These are phyloP conservation scores for Austroboletus olivaceoglutinosus DNA, from an alignment of 1,284 basidiomycete genomes.

Conservation along the genomic window DNA sequence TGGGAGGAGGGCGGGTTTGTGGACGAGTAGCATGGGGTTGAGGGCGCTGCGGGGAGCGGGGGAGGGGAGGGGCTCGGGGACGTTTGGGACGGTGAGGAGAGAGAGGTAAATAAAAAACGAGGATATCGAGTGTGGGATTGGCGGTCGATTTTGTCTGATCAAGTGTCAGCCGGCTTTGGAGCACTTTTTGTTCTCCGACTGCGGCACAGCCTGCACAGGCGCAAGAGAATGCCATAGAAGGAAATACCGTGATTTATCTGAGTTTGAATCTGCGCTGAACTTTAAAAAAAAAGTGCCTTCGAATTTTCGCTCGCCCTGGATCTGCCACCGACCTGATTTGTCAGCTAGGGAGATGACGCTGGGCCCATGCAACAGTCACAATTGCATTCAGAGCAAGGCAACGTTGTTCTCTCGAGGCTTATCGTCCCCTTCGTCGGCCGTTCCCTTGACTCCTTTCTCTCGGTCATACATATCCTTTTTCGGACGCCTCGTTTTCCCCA, in stretches of 20 bases:
- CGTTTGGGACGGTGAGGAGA: conserved; percentile 16
- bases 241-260: conserved; percentile 16
- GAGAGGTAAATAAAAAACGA: conserved; percentile 26
- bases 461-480: conserved; percentile 16
- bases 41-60: conserved; percentile 21
- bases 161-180: conserved; percentile 33
- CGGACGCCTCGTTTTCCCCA: conserved; percentile 8
- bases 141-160: conserved; percentile 28
- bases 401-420: conserved; percentile 22
- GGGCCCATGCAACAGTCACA: too few relatives aligned
- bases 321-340: conserved; percentile 5
- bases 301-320: conserved; percentile 8
- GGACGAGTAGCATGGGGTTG: conserved; percentile 58
- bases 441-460: conserved; percentile 18
- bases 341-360: conserved; percentile 1
- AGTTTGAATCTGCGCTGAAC: conserved; percentile 27
- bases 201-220: conserved; percentile 29
- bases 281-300: conserved; percentile 14
- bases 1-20: conserved; percentile 48
- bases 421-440: conserved; percentile 7
- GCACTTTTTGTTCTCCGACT: conserved; percentile 36
- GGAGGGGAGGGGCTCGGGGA: conserved; percentile 16
- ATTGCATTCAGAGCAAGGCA: not conserved
- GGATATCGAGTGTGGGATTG: conserved; percentile 30
- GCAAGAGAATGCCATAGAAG: conserved; percentile 21